Conservation (phyloP, 225 moss, liverwort and hornwort genomes). For the Pleurozium schreberi region DNA sequence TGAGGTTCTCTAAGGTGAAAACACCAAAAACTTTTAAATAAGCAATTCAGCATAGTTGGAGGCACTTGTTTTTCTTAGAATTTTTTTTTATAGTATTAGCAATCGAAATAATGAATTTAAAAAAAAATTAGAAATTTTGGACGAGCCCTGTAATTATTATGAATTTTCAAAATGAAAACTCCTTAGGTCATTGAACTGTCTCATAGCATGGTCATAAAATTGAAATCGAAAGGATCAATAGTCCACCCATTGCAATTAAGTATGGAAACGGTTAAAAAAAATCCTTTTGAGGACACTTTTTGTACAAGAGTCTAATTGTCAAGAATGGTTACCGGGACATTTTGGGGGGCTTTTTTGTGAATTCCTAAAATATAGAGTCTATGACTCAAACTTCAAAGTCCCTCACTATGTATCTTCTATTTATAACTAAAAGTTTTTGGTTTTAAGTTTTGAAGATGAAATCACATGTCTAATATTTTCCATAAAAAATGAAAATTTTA, state of each 20-base stretch:
- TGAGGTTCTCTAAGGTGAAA: not conserved
- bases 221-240: not conserved
- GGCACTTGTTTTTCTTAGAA: not conserved
- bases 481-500: not conserved
- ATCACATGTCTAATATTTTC: not conserved
- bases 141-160: no score
- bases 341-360: not conserved
- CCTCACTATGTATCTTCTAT: fast-evolving
- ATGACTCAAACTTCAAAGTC: not conserved
- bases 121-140: no score
- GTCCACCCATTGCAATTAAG: not conserved
- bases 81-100: no score
- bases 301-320: no score
- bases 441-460: not conserved
- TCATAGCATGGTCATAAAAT: not conserved
- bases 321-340: fast-evolving
- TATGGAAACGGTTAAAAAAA: not conserved
- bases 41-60: not conserved
- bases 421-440: not conserved
- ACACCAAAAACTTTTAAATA: not conserved
- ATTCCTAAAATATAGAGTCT: fast-evolving
- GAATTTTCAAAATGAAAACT: not conserved
- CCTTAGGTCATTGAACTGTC: fast-evolving
- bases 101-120: no score
- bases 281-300: not conserved